These are phyloP conservation scores for Elongisporangium prolatum DNA, from an alignment of 352 stramenopile genomes.

Conservation along the genomic window DNA sequence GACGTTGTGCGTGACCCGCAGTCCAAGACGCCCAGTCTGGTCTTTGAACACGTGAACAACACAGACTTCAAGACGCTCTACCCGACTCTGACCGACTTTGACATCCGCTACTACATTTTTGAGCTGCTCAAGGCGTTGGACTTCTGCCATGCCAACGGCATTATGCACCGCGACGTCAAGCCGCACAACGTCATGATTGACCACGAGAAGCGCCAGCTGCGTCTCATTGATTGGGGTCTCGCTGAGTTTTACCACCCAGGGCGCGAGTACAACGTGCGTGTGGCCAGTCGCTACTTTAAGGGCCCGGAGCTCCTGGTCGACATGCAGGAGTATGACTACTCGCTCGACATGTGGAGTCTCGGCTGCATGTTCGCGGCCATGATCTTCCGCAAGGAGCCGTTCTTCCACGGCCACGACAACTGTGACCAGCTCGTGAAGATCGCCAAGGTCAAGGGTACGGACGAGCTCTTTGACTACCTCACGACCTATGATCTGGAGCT, in stretches of 20 bases:
- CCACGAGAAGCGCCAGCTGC: constrained; percentile 96
- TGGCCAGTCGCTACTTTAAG: constrained; percentile 99
- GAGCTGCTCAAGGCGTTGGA: constrained; percentile 95
- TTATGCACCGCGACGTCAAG: constrained; percentile 99
- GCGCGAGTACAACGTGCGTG: constrained; percentile 98
- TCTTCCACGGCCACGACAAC: constrained; percentile 99
- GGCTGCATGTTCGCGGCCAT: constrained; percentile 99
- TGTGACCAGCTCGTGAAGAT: constrained; percentile 99
- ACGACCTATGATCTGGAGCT: constrained; percentile 99
- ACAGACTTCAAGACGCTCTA: constrained; percentile 99
- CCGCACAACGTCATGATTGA: constrained; percentile 99
- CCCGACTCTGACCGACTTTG: constrained; percentile 96
- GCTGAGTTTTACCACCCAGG: constrained; percentile 99
- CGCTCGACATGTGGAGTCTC: constrained; percentile 98
- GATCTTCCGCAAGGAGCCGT: constrained; percentile 99
- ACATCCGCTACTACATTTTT: constrained; percentile 99
- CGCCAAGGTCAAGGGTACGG: constrained; percentile 96
- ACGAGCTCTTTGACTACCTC: constrained; percentile 98
- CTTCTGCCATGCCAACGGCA: constrained; percentile 99
- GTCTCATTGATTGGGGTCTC: constrained; percentile 99
- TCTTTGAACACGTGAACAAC: constrained; percentile 99
- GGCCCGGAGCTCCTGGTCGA: constrained; percentile 98
- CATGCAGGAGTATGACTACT: constrained; percentile 99
- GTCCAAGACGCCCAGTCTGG: constrained; percentile 97
- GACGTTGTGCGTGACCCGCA: constrained; percentile 98